Percentiles rank a stretch among this genome's conserved stretches.
These are phyloP conservation scores for Passalora sequoiae DNA, from an alignment of 2,329 filamentous ascomycete genomes.

Conservation along the genomic window DNA sequence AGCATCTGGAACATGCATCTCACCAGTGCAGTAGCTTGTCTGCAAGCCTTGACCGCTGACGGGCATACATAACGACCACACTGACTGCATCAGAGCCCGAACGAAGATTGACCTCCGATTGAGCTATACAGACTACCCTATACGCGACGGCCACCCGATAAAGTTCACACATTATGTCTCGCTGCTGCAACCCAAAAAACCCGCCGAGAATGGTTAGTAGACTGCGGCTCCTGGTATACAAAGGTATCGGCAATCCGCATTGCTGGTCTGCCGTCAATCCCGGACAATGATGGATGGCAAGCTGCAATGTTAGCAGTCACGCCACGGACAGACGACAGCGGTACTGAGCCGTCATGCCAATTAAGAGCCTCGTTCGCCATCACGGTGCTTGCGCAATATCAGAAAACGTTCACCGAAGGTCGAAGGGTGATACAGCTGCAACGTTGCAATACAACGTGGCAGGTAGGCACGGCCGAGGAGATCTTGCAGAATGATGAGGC, in stretches of 20 bases:
- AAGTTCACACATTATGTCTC: too few species aligned
- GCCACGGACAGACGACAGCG: background rate
- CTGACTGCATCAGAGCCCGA: too few species aligned
- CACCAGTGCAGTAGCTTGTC: slow-evolving; percentile 5
- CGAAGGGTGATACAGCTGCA: background rate
- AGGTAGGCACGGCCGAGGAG: background rate
- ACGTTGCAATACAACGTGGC: background rate
- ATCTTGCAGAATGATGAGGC: too few species aligned
- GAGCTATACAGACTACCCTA: too few species aligned
- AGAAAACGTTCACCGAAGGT: background rate
- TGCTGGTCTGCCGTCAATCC: background rate
- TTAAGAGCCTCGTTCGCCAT: background rate
- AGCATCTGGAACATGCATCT: slow-evolving; percentile 8
- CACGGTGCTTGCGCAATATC: slow-evolving; percentile 1
- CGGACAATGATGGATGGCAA: slow-evolving; percentile 1
- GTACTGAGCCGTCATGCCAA: too few species aligned
- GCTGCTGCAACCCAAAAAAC: too few species aligned
- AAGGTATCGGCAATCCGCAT: background rate
- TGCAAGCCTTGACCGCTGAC: background rate
- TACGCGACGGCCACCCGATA: too few species aligned
- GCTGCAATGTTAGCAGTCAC: background rate
- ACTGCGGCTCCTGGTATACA: too few species aligned
- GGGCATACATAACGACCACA: background rate
- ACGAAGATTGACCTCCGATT: too few species aligned
- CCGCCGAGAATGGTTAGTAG: too few species aligned